Conservation (phyloP, 345 rosid genomes). For the Camelina hispida region DNA sequence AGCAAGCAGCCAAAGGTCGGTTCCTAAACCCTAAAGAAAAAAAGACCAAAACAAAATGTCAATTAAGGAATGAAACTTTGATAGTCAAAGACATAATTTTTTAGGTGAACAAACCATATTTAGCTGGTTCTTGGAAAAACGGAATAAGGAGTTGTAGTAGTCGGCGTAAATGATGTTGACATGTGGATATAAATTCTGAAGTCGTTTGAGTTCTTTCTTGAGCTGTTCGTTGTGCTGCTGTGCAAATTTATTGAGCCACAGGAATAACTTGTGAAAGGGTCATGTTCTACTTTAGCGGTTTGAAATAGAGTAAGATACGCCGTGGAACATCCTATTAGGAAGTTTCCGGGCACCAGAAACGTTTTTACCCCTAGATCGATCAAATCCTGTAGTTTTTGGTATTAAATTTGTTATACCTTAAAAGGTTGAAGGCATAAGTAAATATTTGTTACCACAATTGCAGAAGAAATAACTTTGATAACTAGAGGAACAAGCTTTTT, state of each 20-base stretch:
- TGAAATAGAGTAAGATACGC: conserved; percentile 42
- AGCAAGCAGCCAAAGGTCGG: conserved; percentile 47
- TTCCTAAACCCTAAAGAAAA: conserved; percentile 41
- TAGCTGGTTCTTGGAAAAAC: conserved; percentile 41
- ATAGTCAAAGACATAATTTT: background rate
- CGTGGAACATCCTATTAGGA: conserved; percentile 50
- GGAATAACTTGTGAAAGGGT: conserved; percentile 51
- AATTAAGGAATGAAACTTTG: background rate
- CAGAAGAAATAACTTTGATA: conserved; percentile 39
- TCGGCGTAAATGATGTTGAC: conserved; percentile 49
- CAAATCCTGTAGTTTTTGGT: conserved; percentile 48
- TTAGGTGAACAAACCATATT: conserved; percentile 41
- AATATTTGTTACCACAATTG: conserved; percentile 44
- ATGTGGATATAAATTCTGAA: conserved; percentile 40
- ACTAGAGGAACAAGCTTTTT: conserved; percentile 47
- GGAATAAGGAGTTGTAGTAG: conserved; percentile 44
- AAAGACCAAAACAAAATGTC: background rate
- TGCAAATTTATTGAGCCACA: conserved; percentile 49
- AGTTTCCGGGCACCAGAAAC: conserved; percentile 45
- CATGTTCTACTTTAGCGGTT: conserved; percentile 36
- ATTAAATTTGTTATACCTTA: background rate
- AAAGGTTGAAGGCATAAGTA: background rate
- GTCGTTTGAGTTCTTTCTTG: conserved; percentile 29
- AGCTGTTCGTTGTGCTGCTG: conserved; percentile 49
- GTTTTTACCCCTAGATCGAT: conserved; percentile 46